Percentiles rank a stretch among this genome's conserved stretches.
Evolutionary conservation across 1,284 basidiomycete species (phyloP).

Genomic region (Sutorius eximius): DNA sequence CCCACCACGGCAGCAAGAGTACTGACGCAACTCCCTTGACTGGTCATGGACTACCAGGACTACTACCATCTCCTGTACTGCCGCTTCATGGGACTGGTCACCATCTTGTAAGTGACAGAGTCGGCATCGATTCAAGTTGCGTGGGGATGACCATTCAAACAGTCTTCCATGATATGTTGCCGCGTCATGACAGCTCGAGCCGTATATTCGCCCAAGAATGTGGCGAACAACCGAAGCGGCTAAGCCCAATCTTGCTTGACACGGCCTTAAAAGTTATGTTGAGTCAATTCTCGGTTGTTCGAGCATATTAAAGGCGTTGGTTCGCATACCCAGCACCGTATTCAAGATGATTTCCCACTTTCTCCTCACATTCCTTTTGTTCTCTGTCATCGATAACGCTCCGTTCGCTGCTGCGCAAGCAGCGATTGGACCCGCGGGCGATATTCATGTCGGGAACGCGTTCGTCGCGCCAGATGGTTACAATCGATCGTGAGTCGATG

Average conservation of each 20-base stretch:
- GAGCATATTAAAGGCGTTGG: constrained; percentile 8
- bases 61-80: not conserved
- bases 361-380: constrained; percentile 11
- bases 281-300: not conserved
- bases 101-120: not conserved
- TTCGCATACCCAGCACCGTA: too few species aligned
- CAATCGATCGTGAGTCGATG: constrained; percentile 29
- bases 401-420: not conserved
- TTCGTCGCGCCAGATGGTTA: constrained; percentile 38
- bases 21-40: not conserved
- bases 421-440: constrained; percentile 18
- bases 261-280: not conserved
- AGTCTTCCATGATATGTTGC: not conserved
- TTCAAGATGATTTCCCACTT: constrained; percentile 5
- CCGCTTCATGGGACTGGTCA: not conserved
- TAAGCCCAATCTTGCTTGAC: not conserved
- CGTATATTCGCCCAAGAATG: not conserved
- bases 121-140: not conserved
- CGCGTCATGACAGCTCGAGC: not conserved
- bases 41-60: not conserved
- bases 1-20: too few species aligned
- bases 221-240: not conserved
- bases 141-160: not conserved
- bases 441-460: constrained; percentile 27
- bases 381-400: not conserved